Evolutionary conservation across 2,329 filamentous ascomycete genomes (phyloP), one percentile per base, ranked within the genome.

Genomic region (Zymoseptoria brevis): DNA sequence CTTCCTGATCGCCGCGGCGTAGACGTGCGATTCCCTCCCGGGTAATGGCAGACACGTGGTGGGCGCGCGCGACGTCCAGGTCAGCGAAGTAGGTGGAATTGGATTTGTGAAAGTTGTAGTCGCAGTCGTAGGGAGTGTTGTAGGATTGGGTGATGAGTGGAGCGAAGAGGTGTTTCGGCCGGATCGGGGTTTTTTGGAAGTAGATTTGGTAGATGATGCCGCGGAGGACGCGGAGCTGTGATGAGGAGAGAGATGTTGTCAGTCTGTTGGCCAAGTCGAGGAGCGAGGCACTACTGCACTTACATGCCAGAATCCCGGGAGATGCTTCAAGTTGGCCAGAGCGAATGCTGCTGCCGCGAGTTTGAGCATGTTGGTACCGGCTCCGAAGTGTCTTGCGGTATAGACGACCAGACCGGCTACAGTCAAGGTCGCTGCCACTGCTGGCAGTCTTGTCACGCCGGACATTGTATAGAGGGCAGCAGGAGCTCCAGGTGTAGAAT

Each of bases 11-110:
- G 11, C 73, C 73, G 11, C 62, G 55, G 48, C 73, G 72, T 16
- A 74, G 62, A 11, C 72, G 62, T 2, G 71, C 71, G 45, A 81
- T 75, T 2, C 74, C 78, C 19, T 74, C 76, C 13, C 77, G 73
- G 41, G 81, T 74, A 0, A 81, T 66, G 1, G 74, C 74, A 7
- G 85, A 87, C 56, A 95, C 84, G 8, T 94, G 83, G 64, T 95
- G 89, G 0, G 88, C 88, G 58, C 94, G 88, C 48, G 87, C 85
- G 60, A 93, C 83, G 74, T 96, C 91, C 65, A 95, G 84, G 74
- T 96, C 90, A 65, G 85, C 79, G 72, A 96, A 96, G 78, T 95
- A 96, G 29, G 91, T 96, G 67, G 83, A 85, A 77, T 91, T 90
- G 62, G 86, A 86, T 73, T 92, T 91, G 80, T 93, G 88, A 50